phyloP scores from a whole-genome alignment of 2,329 filamentous ascomycete genomes.

The Pseudopithomyces maydicus region DNA sequence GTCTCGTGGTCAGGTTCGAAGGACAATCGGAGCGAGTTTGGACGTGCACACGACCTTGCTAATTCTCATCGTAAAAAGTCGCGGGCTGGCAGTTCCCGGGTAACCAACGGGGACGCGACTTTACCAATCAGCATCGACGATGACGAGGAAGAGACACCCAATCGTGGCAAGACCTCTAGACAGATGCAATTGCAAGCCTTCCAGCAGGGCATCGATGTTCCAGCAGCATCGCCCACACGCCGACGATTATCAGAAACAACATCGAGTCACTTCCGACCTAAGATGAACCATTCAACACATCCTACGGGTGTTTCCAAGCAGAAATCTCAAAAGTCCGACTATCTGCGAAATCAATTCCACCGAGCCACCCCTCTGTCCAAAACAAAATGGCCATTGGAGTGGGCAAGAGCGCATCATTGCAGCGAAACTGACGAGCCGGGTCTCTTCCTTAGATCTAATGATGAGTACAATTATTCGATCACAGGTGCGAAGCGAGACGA shows the following conservation, averaged over 20 bases:
- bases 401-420: constrained; percentile 22
- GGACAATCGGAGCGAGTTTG: constrained; percentile 23
- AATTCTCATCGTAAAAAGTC: constrained; percentile 19
- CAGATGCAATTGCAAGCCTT: constrained; percentile 9
- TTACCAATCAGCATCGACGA: constrained; percentile 10
- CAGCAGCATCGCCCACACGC: background rate
- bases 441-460: constrained; percentile 4
- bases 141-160: constrained; percentile 6
- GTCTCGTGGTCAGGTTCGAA: background rate
- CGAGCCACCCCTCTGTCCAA: background rate
- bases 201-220: constrained; percentile 18
- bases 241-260: background rate
- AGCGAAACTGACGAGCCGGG: background rate
- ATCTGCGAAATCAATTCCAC: constrained; percentile 21
- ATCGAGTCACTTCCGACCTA: background rate
- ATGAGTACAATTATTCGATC: constrained; percentile 10
- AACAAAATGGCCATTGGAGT: constrained; percentile 18
- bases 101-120: background rate
- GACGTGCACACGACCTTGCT: constrained; percentile 10
- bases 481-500: background rate
- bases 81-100: constrained; percentile 6
- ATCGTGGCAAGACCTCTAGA: constrained; percentile 1
- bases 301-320: background rate
- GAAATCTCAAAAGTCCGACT: background rate
- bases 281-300: constrained; percentile 7